phyloP scores from a whole-genome alignment of 108 stramenopile genomes.

The Cyclostephanos tholiformis region DNA sequence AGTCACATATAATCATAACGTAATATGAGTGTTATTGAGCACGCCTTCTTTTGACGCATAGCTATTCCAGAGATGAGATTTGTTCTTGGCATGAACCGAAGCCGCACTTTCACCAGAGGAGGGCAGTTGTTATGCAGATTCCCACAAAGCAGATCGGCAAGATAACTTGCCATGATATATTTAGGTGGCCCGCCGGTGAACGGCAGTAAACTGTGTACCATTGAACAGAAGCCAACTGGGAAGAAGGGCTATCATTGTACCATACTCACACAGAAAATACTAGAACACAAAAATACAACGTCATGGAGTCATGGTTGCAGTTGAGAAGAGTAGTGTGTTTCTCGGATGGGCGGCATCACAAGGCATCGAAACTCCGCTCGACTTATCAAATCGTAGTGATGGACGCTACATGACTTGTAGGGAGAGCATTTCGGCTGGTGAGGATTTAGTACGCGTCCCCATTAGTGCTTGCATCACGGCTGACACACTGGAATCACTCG shows the following conservation, averaged over 20 bases:
- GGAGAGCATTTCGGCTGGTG: slow-evolving; percentile 19
- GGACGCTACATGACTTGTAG: slow-evolving; percentile 50
- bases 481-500: slow-evolving; percentile 55
- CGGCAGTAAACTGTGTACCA: too few relatives aligned
- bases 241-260: too few relatives aligned
- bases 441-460: slow-evolving; percentile 55
- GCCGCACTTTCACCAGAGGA: too few relatives aligned
- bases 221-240: too few relatives aligned
- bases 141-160: too few relatives aligned
- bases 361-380: slow-evolving; percentile 62
- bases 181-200: too few relatives aligned
- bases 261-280: background rate
- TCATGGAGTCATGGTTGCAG: slow-evolving; percentile 36
- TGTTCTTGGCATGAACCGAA: too few relatives aligned
- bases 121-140: too few relatives aligned
- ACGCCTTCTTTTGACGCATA: too few relatives aligned
- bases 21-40: background rate
- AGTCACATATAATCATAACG: slow-evolving; percentile 23
- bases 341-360: slow-evolving; percentile 64
- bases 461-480: slow-evolving; percentile 66
- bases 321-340: slow-evolving; percentile 49
- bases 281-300: background rate
- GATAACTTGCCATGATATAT: too few relatives aligned
- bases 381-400: slow-evolving; percentile 41
- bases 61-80: too few relatives aligned